A percentile compares a stretch with the other conserved stretches of the same genome.
Conservation (phyloP, 208 protist species). For the Trypanosoma boissoni region DNA sequence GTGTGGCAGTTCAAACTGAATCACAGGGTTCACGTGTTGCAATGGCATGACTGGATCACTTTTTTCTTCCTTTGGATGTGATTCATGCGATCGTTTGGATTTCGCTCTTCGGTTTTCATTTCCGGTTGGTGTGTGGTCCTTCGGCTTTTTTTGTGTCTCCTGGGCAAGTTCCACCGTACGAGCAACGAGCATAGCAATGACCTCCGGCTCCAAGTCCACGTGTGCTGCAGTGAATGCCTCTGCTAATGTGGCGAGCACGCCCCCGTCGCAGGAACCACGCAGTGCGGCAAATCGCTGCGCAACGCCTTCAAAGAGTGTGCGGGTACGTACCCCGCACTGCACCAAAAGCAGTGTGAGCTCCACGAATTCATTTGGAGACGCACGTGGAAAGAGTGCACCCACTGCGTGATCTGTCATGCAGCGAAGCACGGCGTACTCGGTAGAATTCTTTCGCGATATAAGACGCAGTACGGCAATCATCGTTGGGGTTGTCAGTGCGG, state of each 20-base stretch:
- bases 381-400: slow-evolving; percentile 38
- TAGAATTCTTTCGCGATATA: slow-evolving; percentile 46
- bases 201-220: slow-evolving; percentile 45
- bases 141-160: background rate
- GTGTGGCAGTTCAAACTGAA: slow-evolving; percentile 11
- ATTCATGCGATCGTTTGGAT: background rate
- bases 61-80: background rate
- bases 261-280: slow-evolving; percentile 23
- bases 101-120: background rate
- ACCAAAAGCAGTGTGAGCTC: slow-evolving; percentile 54
- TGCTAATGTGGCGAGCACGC: slow-evolving; percentile 37
- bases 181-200: slow-evolving; percentile 31
- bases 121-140: too few relatives aligned
- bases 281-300: slow-evolving; percentile 36
- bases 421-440: slow-evolving; percentile 51
- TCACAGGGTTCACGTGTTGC: background rate
- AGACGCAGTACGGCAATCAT: slow-evolving; percentile 55
- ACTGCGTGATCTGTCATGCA: slow-evolving; percentile 54
- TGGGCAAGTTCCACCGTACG: slow-evolving; percentile 26
- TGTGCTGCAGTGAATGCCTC: slow-evolving; percentile 45
- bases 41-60: too few relatives aligned
- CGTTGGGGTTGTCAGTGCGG: slow-evolving; percentile 36
- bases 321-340: slow-evolving; percentile 59
- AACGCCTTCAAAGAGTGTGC: slow-evolving; percentile 38
- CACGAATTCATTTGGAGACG: slow-evolving; percentile 37